Evolutionary conservation across 805 yeast species (phyloP), one percentile per base, ranked within the genome.

Genomic region (Lachancea waltii): DNA sequence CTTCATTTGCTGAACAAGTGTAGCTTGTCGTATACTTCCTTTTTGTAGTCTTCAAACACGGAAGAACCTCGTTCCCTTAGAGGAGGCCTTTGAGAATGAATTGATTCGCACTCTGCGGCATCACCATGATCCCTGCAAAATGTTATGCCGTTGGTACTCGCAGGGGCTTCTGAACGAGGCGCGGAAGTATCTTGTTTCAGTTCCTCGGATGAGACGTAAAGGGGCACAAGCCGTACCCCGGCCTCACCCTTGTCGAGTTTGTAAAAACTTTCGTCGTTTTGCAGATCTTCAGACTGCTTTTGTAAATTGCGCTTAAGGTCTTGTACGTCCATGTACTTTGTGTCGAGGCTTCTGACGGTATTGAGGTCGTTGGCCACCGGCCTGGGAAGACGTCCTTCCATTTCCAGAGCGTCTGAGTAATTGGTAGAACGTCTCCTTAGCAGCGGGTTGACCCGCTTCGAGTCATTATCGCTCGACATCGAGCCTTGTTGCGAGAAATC

Each of bases 21-120:
- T 26, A 53, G 32, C 15, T 51, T 40, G 29, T 56, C 48, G 38
- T 59, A 56, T 35, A 51, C 33, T 38, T 56, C 60, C 37, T 56
- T 57, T 41, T 57, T 58, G 43, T 46, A 57, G 34, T 58, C 63
- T 35, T 58, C 63, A 32, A 48, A 41, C 14, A 58, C 52, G 9
- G 60, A 55, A 4, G 58, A 50, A 30, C 42, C 48, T 29, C 61
- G 48, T 15, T 44, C 41, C 9, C 33, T 30, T 28, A 45, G 23
- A 18, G 41, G 38, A 6, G 50, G 45, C n/a, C 26, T 20, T 14
- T 28, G 26, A n/a, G 19, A 14, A n/a, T 13, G 24, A 7, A 9
- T 11, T 11, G 25, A 13, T n/a, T 13, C 15, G 6, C 4, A 2
- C 3, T 5, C 13, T 4, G 17, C 20, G 9, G 7, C 18, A 26